Base-by-base conservation (phyloP, 176 grass and related monocot species). In the Eremochloa ophiuroides region DNA sequence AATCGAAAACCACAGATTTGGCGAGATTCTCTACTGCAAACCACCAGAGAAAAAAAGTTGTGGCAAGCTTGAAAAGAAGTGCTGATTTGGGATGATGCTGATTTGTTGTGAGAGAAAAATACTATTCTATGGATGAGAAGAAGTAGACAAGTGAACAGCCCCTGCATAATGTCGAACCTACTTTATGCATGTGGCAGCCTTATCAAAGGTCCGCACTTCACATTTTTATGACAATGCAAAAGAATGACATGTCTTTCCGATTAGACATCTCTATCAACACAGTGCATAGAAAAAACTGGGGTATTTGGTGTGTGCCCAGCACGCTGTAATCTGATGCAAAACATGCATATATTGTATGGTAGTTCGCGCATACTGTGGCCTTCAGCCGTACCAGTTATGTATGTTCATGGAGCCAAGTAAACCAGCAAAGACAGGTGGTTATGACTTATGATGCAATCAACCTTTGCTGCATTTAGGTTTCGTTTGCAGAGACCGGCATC, bases 201-300 rank as follows among this genome's bases (percentile, higher is more conserved):
- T 15, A 44, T 13, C 13, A n/a, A n/a, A n/a, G n/a, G n/a, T n/a
- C n/a, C n/a, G n/a, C n/a, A n/a, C n/a, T n/a, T n/a, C n/a, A 47
- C 29, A 56, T 61, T 72, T 77, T 20, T 42, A 71, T 47, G 51
- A n/a, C 22, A 39, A 20, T 20, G 7, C 13, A 26, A 22, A 76
- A 59, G 46, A 44, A 44, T 51, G 29, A 20, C 25, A 51, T 3
- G 14, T 20, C 10, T 35, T 74, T 75, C 2, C 35, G 16, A 66
- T 58, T 81, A 75, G 62, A 79, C 43, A 66, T 69, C 61, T 26
- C 22, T 38, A 66, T 58, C 68, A 47, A 47, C 66, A 14, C 66
- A 62, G 17, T 20, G 44, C 50, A 40, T n/a, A n/a, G 60, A 7
- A 18, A 69, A 59, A 69, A 8, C 11, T 48, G 35, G 17, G 75